phyloP scores from a whole-genome alignment of 2,329 filamentous ascomycete species.

The Canariomyces notabilis region DNA sequence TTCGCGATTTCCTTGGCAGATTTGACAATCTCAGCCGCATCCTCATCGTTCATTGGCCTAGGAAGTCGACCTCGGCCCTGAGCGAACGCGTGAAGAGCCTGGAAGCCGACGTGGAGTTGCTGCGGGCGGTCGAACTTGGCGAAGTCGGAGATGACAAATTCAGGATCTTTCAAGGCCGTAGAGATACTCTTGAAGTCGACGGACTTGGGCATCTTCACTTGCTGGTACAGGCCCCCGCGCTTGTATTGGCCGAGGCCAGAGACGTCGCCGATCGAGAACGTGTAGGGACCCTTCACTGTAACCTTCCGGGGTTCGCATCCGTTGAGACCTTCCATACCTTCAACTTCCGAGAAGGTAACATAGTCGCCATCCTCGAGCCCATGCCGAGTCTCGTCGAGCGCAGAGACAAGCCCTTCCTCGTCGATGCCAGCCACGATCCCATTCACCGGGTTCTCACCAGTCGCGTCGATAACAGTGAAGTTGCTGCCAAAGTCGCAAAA shows the following conservation, averaged over 20 bases:
- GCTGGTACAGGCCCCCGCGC: slow-evolving; percentile 82
- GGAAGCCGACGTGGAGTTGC: slow-evolving; percentile 87
- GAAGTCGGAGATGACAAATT: slow-evolving; percentile 88
- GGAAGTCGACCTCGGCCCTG: slow-evolving; percentile 72
- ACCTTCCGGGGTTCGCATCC: slow-evolving; percentile 80
- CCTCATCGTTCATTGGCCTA: slow-evolving; percentile 74
- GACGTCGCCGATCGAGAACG: slow-evolving; percentile 94
- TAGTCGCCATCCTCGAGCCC: slow-evolving; percentile 95
- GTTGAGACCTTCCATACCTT: slow-evolving; percentile 89
- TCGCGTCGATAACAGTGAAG: slow-evolving; percentile 85
- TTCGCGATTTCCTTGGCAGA: slow-evolving; percentile 70
- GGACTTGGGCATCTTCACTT: slow-evolving; percentile 98
- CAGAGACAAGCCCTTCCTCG: slow-evolving; percentile 85
- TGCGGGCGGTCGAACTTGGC: slow-evolving; percentile 95
- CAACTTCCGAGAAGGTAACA: slow-evolving; percentile 88
- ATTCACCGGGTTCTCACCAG: slow-evolving; percentile 78
- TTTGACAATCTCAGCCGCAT: slow-evolving; percentile 72
- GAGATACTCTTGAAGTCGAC: slow-evolving; percentile 82
- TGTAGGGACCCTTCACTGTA: slow-evolving; percentile 91
- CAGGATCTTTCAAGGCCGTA: slow-evolving; percentile 75
- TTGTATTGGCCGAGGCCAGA: slow-evolving; percentile 81
- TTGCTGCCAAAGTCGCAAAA: slow-evolving; percentile 97
- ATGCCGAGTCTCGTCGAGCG: slow-evolving; percentile 89
- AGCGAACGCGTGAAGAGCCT: slow-evolving; percentile 83
- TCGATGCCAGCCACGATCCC: slow-evolving; percentile 90